Evolutionary conservation across 208 protist genomes (phyloP).

Genomic region (Lotmaria passim): DNA sequence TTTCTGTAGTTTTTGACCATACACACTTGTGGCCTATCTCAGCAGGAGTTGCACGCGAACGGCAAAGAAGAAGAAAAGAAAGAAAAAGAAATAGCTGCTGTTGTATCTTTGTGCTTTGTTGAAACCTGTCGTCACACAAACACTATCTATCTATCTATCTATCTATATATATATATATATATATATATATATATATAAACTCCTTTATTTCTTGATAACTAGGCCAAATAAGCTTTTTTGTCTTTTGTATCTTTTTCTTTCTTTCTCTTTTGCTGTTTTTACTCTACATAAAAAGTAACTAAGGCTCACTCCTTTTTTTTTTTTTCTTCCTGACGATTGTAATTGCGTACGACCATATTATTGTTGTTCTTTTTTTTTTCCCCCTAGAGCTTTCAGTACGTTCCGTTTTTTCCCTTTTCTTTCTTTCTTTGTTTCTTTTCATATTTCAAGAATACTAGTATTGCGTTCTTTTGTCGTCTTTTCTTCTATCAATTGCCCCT

Average conservation of each 20-base stretch:
- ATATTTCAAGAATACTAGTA: conserved; percentile 9
- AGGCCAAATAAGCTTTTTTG: not conserved
- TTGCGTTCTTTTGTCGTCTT: conserved; percentile 7
- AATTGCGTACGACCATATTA: not conserved
- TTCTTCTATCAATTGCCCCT: conserved; percentile 5
- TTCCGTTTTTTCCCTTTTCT: not conserved
- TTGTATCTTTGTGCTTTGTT: too few species aligned
- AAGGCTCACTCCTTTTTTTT: not conserved
- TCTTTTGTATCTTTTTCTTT: not conserved
- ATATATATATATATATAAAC: conserved; percentile 32
- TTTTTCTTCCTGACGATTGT: conserved; percentile 3
- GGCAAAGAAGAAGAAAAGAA: conserved; percentile 13
- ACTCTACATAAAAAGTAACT: not conserved
- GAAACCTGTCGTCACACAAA: not conserved
- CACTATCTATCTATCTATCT: conserved; percentile 3
- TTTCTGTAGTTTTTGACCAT: conserved; percentile 9
- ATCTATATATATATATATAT: conserved; percentile 8
- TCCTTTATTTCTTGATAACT: conserved; percentile 17
- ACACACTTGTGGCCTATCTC: conserved; percentile 1
- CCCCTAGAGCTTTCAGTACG: conserved; percentile 1
- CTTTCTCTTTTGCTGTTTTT: conserved; percentile 3
- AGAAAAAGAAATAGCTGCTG: too few species aligned
- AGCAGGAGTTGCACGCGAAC: not conserved
- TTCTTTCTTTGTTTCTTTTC: conserved; percentile 1
- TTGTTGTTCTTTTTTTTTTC: not conserved